Percentiles rank a stretch among this genome's conserved stretches.
These are phyloP conservation scores for Hirsutella minnesotensis DNA, from an alignment of 2,329 filamentous ascomycete species.

Conservation along the genomic window DNA sequence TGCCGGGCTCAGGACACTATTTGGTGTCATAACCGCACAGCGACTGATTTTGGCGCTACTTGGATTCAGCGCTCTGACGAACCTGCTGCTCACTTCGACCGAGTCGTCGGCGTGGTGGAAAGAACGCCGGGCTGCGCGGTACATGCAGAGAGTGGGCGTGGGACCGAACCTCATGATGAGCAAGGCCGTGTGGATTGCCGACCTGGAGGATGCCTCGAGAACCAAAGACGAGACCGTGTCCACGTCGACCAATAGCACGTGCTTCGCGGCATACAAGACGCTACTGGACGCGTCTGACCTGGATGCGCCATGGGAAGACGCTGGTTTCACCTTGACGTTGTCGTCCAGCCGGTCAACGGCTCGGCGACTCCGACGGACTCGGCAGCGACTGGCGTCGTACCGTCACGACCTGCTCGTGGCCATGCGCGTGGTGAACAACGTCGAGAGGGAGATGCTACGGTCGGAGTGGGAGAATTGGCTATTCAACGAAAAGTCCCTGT, in stretches of 20 bases:
- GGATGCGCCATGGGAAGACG: constrained; percentile 42
- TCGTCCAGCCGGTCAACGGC: constrained; percentile 41
- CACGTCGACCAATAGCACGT: constrained; percentile 38
- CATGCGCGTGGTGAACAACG: constrained; percentile 76
- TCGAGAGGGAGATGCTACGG: constrained; percentile 75
- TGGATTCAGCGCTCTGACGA: constrained; percentile 55
- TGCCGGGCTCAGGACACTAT: constrained; percentile 51
- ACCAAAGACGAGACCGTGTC: constrained; percentile 16
- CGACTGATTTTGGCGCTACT: constrained; percentile 61
- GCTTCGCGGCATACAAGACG: constrained; percentile 50
- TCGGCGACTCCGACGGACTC: constrained; percentile 61
- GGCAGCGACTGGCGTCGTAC: constrained; percentile 72
- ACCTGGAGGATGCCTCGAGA: constrained; percentile 56
- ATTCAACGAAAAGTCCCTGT: constrained; percentile 63
- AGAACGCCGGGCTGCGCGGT: constrained; percentile 67
- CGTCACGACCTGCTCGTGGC: constrained; percentile 86
- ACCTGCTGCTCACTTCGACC: constrained; percentile 63
- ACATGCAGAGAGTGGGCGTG: constrained; percentile 74
- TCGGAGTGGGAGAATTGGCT: constrained; percentile 95
- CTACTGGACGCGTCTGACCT: constrained; percentile 46
- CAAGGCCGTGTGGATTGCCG: constrained; percentile 70
- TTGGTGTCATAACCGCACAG: constrained; percentile 60
- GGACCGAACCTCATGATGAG: constrained; percentile 71
- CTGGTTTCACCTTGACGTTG: constrained; percentile 33
- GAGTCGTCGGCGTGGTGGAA: constrained; percentile 72